Percentiles rank a stretch among this genome's conserved stretches.
phyloP scores from a whole-genome alignment of 2,329 filamentous ascomycete genomes.

The Talaromyces atroroseus region DNA sequence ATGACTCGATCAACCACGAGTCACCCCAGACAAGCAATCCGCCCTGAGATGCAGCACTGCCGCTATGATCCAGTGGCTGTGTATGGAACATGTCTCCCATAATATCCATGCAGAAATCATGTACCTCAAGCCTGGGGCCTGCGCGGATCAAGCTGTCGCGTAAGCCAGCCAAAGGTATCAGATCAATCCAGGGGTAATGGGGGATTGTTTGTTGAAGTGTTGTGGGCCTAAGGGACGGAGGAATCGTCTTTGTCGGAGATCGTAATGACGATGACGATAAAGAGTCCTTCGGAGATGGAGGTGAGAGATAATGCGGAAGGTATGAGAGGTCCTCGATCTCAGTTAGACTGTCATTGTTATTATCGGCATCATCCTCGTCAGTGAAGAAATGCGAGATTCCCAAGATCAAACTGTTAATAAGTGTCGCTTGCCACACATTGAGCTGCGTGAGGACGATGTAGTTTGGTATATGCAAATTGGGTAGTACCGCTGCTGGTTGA shows the following conservation, averaged over 20 bases:
- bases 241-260: background rate
- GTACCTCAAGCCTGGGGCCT: conserved; percentile 6
- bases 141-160: conserved; percentile 9
- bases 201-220: background rate
- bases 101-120: background rate
- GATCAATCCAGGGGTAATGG: conserved; percentile 5
- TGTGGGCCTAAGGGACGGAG: background rate
- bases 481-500: background rate
- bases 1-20: conserved; percentile 22
- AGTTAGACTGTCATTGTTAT: background rate
- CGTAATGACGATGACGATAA: too few species aligned
- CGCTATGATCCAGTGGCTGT: background rate
- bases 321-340: background rate
- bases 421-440: background rate
- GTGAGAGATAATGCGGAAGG: background rate
- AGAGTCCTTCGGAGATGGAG: background rate
- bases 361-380: background rate
- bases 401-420: background rate
- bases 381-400: background rate
- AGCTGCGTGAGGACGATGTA: background rate
- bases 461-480: background rate
- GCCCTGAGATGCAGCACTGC: background rate
- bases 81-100: background rate
- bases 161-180: background rate
- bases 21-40: conserved; percentile 23